Base-by-base conservation (phyloP, 805 yeast genomes). In the Groenewaldozyma tartarivorans region DNA sequence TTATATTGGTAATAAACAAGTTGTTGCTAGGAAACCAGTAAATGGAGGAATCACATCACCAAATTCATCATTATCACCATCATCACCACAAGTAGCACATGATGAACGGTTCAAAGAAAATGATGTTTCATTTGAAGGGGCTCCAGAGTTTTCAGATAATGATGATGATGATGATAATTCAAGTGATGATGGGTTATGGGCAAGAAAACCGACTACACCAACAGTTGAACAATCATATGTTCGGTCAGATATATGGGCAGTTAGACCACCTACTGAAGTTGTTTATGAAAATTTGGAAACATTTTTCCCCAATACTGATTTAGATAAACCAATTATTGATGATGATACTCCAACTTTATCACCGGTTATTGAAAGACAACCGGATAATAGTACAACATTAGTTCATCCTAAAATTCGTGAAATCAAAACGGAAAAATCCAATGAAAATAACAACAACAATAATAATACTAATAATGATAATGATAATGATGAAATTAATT, bases 211-310 rank as follows among this genome's bases (percentile, higher is more conserved):
- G 9, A 30, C 42, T 4, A 20, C 48, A 2, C 32, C 46, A 2
- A 26, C 41, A 17, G 36, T 27, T 9, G 38, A 38, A 4, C 45
- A 48, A 13, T 48, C 50, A 2, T 20, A 41, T 3, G 31, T 42
- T 20, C 33, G 38, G 26, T 41, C 36, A 5, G 48, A 43, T 20
- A 63, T 63, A 41, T 75, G 79, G 85, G 78, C 81, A 5, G 80
- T 92, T 13, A 76, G 99, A 57, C 99, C 99, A 2, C 87, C 97
- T 0, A 81, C 95, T 1, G 97, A 90, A 54, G 94, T 84, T 33
- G 81, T 92, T 22, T 92, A 88, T 57, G 85, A 86, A 42, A 88
- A 92, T 52, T 71, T 92, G 47, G 99, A 92, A 50, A 75, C 75
- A 54, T 92, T 83, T 57, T 92, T 92, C 68, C 98, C 98, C 0